Evolutionary conservation across 1,284 basidiomycete genomes (phyloP), one percentile per base, ranked within the genome.

Genomic region (Apiotrichum sp.): DNA sequence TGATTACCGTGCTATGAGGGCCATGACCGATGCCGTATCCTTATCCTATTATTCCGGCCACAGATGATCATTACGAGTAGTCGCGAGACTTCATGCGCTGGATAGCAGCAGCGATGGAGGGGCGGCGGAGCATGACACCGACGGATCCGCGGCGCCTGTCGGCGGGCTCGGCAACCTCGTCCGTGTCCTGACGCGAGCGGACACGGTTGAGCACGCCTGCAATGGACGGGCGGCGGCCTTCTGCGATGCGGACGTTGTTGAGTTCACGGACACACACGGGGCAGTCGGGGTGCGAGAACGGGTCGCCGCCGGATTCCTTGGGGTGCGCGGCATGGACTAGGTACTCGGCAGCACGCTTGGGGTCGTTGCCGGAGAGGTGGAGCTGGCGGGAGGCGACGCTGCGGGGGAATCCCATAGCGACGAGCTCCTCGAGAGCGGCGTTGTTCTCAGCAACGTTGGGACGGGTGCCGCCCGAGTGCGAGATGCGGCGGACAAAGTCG

Each of bases 261-360:
- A 32, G 47, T 47, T 59, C 55, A 46, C 58, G 58, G 33, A 59
- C 58, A 31, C 58, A 59, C 44, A 59, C 51, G 14, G 58, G 58
- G 58, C 58, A 59, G 51, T 59, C 57, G 47, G 57, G 57, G 53
- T 59, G 57, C 50, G 54, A 75, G 66, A 69, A 77, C 56, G 76
- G 73, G 51, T 77, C 73, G 9, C 65, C 67, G 0, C 69, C 65
- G 16, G 59, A 58, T 13, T 53, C 48, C 38, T 68, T 61, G 6
- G 52, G 50, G 48, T 59, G 57, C 2, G 57, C 57, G 29, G 57
- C 54, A 48, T 59, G 57, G n/a, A 59, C 57, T 47, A 59, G 54
- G 32, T 35, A 41, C 57, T 59, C 57, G 40, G 57, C 57, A 8
- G 57, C 53, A 22, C 34, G 35, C 34, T 50, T 36, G 9, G 50